Evolutionary conservation across 208 protist species (phyloP), one percentile per base, ranked within the genome.

Genomic region (Trypanosoma mega): DNA sequence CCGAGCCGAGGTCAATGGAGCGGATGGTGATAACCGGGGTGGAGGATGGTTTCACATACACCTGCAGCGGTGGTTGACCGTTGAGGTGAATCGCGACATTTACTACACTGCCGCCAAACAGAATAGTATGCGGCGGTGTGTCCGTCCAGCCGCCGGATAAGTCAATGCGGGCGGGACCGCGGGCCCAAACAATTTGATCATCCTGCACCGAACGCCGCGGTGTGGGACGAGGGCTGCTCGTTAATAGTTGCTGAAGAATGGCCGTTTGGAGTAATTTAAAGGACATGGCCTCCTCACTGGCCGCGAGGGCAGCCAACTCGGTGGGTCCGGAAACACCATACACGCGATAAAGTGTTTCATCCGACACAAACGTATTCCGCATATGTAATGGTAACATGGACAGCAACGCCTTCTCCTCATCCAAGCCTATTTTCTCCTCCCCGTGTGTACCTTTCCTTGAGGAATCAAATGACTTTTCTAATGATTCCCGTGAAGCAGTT

Each of bases 91-190:
- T 68, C 0, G 74, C 82, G 7, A 78, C 51, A 59, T 89, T 89
- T 41, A 89, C 74, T 16, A 89, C 82, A 20, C 59, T 69, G 37
- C 82, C 82, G 26, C 82, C 82, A 39, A 51, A 39, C 29, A 83
- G 27, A 3, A 80, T n/a, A 14, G 62, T 73, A 66, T 78, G 75
- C 7, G 83, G 83, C 47, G 83, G 83, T 5, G 83, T 87, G 62
- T 87, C 83, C 0, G 80, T 82, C 83, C 83, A 90, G 29, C 67
- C 83, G 3, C 83, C 76, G 14, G 74, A 63, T 4, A 90, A 5
- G 47, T 90, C 83, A 20, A 90, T 67, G 12, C 83, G 79, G 2
- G 75, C 69, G 6, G 82, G 79, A 18, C 61, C 63, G 37, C 74
- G 70, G 33, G 55, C 72, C 74, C 71, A 78, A 46, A 85, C 68